phyloP scores from a whole-genome alignment of 2,329 filamentous ascomycete genomes.

The Aspergillus sp. region DNA sequence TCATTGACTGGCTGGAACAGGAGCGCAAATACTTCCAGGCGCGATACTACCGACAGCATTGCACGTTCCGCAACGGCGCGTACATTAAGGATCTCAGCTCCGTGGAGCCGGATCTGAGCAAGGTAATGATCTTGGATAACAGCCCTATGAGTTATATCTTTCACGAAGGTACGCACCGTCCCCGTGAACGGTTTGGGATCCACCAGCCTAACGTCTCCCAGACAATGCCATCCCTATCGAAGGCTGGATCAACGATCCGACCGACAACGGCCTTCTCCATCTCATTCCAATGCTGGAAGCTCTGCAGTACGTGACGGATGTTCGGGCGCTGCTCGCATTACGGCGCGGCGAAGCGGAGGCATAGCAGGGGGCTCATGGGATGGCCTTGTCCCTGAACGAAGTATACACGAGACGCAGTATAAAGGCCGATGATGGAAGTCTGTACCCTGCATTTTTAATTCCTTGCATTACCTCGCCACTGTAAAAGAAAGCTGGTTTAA shows the following conservation, averaged over 20 bases:
- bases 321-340: conserved; percentile 83
- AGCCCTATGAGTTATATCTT: conserved; percentile 98
- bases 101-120: conserved; percentile 94
- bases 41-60: conserved; percentile 94
- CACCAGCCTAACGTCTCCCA: conserved; percentile 39
- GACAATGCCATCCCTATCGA: conserved; percentile 99
- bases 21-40: conserved; percentile 95
- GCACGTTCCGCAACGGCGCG: conserved; percentile 89
- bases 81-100: conserved; percentile 98
- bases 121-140: conserved; percentile 98
- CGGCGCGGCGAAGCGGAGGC: conserved; percentile 70
- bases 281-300: conserved; percentile 90
- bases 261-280: conserved; percentile 91
- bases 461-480: too few relatives aligned
- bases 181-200: background rate
- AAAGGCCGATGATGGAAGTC: too few relatives aligned
- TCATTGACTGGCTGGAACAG: conserved; percentile 97
- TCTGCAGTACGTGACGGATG: conserved; percentile 93
- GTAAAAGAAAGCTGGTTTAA: too few relatives aligned
- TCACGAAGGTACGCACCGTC: conserved; percentile 74
- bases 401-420: too few relatives aligned
- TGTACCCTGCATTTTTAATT: too few relatives aligned
- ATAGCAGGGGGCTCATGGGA: conserved; percentile 14
- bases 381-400: too few relatives aligned
- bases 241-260: conserved; percentile 98